These are phyloP conservation scores for Vitrella brassicaformis DNA, from an alignment of 73 alveolate genomes.

Conservation along the genomic window DNA sequence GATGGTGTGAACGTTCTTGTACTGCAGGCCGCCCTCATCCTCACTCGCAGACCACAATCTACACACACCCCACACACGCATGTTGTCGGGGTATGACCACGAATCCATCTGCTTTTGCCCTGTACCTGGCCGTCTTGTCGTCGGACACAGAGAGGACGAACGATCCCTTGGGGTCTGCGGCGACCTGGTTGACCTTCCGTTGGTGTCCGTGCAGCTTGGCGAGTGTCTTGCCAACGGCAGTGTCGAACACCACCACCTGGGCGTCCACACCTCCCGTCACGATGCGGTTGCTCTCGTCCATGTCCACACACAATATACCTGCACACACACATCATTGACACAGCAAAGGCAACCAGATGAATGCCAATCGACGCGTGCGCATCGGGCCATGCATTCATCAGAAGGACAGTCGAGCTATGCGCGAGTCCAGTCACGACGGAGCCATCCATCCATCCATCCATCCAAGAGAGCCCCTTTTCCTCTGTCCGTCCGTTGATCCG, in stretches of 20 bases:
- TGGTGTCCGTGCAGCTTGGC: conserved; percentile 27
- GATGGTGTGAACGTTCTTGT: conserved; percentile 21
- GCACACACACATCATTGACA: too few species aligned
- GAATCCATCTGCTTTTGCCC: too few species aligned
- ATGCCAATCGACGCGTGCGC: too few species aligned
- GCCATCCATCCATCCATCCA: too few species aligned
- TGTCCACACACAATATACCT: neutral
- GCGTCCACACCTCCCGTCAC: conserved; percentile 33
- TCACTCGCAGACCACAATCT: too few species aligned
- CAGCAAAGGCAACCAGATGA: too few species aligned
- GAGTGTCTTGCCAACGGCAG: conserved; percentile 9
- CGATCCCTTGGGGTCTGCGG: neutral
- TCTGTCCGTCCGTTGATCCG: too few species aligned
- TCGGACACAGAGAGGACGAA: neutral
- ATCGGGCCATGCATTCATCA: too few species aligned
- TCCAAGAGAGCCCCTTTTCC: too few species aligned
- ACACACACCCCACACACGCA: neutral
- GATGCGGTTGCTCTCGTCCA: neutral
- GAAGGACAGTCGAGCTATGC: too few species aligned
- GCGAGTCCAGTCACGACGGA: too few species aligned
- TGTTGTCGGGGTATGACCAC: too few species aligned
- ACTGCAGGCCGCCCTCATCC: neutral
- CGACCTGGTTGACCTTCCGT: conserved; percentile 3
- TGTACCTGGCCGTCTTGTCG: neutral
- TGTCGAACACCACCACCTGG: conserved; percentile 28